Evolutionary conservation across 2,329 filamentous ascomycete species (phyloP), one percentile per base, ranked within the genome.

Genomic region (Blastomyces percursus): DNA sequence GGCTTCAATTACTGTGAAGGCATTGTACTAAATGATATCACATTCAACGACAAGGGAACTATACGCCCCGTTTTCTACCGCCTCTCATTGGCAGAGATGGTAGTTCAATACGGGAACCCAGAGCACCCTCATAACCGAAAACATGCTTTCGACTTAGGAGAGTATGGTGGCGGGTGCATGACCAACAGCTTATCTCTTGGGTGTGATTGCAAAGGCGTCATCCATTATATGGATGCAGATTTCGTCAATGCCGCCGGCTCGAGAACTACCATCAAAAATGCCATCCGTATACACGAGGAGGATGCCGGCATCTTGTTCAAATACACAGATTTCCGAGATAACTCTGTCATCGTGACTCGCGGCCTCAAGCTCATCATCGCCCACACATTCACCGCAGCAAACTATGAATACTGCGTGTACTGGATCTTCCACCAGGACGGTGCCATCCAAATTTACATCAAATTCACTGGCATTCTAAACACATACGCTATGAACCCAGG

Each of bases 1-100:
- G 92, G 92, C 30, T 96, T 96, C 83, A 96, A 96, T 80, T 94
- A 96, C 78, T 84, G 90, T 32, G 92, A 96, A 76, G 92, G 92
- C 27, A 88, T 96, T 68, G 89, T 96, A 1, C 80, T 96, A 7
- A 94, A 89, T 75, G 91, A 96, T 77, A 91, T 96, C 72, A 89
- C 86, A 2, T 96, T 88, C 77, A 92, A 91, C 69, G 92, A 96
- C 76, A 89, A 90, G 74, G 86, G 90, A 55, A 87, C 79, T 52
- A 80, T 87, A 42, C 82, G 92, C 40, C 88, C 90, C 1, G 81
- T 95, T 44, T 96, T 96, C 77, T 96, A 94, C 82, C 84, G 92
- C 57, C 80, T 96, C 8, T 96, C 91, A 0, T 81, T 96, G 0
- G 89, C 89, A 0, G 92, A 96, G 78, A 96, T 96, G 91, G 91